Base-by-base conservation (phyloP, 345 rosid genomes). In the Sonneratia caseolaris region DNA sequence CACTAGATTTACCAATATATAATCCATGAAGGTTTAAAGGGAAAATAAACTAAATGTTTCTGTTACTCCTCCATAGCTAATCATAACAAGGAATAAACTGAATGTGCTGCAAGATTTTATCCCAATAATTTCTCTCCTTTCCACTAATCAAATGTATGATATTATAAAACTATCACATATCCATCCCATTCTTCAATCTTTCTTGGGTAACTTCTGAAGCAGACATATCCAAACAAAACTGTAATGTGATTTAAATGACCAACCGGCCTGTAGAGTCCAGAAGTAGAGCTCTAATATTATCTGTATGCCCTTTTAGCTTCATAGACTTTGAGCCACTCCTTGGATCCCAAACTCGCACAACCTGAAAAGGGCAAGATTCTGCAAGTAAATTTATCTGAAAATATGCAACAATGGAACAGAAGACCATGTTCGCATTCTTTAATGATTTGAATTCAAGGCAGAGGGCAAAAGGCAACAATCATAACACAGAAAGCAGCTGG, bases 311-410 rank as follows among this genome's bases (percentile, higher is more conserved):
- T 82, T 89, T 88, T 72, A 96, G 79, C 84, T 96, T 96, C 98
- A 96, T 91, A 75, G 88, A 87, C 84, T 96, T 96, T 51, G 90
- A 87, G 78, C 98, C 98, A 80, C 89, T 87, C 76, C 99, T 87
- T 64, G 99, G 96, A 79, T 96, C 99, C 99, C 99, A 96, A 78
- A 92, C 97, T 56, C 99, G 98, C 79, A 96, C 91, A 75, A 92
- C 98, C 99, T 96, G 69, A 59, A 81, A 56, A 68, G 75, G 77
- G 69, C 51, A 59, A 75, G 48, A 64, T 56, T n/a, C 38, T 27
- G 7, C 66, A 62, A 27, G 18, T 62, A 35, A 62, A 32, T 62
- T 12, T 57, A n/a, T 7, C 22, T 62, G 67, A 53, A 72, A 49
- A 47, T 37, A 22, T n/a, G 64, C 64, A n/a, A 57, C 32, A n/a